A percentile compares a stretch with the other conserved stretches of the same genome.
Evolutionary conservation across 1,284 basidiomycete genomes (phyloP).

Genomic region (Leccinum insigne): DNA sequence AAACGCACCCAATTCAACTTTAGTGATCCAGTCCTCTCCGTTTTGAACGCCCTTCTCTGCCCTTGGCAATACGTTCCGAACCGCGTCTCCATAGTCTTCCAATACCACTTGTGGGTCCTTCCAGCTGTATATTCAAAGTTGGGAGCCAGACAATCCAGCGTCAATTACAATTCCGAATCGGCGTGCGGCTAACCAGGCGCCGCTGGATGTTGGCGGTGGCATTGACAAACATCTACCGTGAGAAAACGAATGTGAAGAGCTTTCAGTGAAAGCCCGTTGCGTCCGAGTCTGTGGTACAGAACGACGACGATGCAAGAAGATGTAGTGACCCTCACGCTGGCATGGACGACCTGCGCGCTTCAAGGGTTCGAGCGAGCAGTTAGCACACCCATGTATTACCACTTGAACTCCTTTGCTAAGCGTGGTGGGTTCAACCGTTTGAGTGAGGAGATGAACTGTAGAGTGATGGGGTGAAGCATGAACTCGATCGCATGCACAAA

Average conservation of each 20-base stretch:
- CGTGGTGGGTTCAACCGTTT: too few relatives aligned
- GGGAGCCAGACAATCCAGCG: slow-evolving; percentile 96
- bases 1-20: slow-evolving; percentile 89
- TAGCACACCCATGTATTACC: too few relatives aligned
- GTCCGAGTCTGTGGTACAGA: slow-evolving; percentile 14
- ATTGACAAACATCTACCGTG: slow-evolving; percentile 42
- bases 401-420: too few relatives aligned
- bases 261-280: slow-evolving; percentile 24
- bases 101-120: slow-evolving; percentile 69
- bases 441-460: too few relatives aligned
- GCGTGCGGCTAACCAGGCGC: slow-evolving; percentile 75
- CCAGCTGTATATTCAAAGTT: slow-evolving; percentile 98
- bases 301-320: neutral
- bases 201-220: slow-evolving; percentile 69
- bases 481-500: too few relatives aligned
- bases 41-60: slow-evolving; percentile 91
- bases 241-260: slow-evolving; percentile 25
- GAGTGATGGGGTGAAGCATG: too few relatives aligned
- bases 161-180: slow-evolving; percentile 97
- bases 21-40: slow-evolving; percentile 85
- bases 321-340: neutral
- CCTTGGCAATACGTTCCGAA: slow-evolving; percentile 63
- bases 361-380: too few relatives aligned
- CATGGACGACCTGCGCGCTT: too few relatives aligned
- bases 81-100: slow-evolving; percentile 44